Percentiles rank a stretch among this genome's conserved stretches.
Evolutionary conservation across 768 basidiomycete species (phyloP).

Genomic region (Pleurotus eryngii): DNA sequence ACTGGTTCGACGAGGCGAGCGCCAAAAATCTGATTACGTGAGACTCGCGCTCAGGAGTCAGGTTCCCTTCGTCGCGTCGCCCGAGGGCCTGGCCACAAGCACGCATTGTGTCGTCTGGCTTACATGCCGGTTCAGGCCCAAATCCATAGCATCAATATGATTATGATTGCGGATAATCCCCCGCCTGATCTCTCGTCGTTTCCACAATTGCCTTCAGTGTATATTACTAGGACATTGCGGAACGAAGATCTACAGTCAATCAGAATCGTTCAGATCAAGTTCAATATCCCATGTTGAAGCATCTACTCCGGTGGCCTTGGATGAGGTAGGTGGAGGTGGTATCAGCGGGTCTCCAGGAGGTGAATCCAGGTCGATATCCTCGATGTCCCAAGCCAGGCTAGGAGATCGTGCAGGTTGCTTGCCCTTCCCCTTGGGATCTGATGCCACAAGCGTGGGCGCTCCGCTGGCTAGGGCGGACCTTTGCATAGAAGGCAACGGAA

Average conservation of each 20-base stretch:
- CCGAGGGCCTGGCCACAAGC: too few species aligned
- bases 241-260: neutral
- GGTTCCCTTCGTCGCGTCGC: too few species aligned
- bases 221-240: too few species aligned
- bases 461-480: slow-evolving; percentile 8
- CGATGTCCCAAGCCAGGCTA: slow-evolving; percentile 5
- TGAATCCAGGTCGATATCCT: neutral
- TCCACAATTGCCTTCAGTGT: too few species aligned
- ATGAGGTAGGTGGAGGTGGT: slow-evolving; percentile 7
- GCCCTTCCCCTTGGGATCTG: slow-evolving; percentile 2
- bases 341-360: neutral
- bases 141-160: too few species aligned
- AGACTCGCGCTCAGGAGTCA: too few species aligned
- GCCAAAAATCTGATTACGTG: too few species aligned
- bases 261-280: slow-evolving; percentile 39
- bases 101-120: too few species aligned
- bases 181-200: too few species aligned
- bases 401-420: neutral
- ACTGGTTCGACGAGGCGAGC: too few species aligned
- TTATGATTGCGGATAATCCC: too few species aligned
- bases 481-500: slow-evolving; percentile 30
- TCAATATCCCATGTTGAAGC: slow-evolving; percentile 79
- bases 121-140: too few species aligned
- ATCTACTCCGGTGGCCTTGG: neutral
- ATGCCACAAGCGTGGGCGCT: neutral